These are phyloP conservation scores for Ormosia semicastrata DNA, from an alignment of 306 rosid species.

Conservation along the genomic window DNA sequence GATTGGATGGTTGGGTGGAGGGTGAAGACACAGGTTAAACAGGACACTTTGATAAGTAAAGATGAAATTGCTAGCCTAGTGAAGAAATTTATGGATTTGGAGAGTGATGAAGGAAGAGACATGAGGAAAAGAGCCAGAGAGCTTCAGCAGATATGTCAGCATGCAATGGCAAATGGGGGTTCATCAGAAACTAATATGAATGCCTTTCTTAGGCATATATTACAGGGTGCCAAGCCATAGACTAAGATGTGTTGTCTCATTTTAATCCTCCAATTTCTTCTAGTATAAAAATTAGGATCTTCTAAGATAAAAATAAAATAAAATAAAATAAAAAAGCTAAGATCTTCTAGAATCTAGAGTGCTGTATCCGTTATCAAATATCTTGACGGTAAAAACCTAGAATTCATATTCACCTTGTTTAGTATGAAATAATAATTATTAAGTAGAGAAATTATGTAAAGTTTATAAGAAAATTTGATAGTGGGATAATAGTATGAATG, in stretches of 20 bases:
- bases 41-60: slow-evolving; percentile 28
- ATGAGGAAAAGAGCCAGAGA: slow-evolving; percentile 42
- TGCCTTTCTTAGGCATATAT: slow-evolving; percentile 32
- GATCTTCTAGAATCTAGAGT: no score
- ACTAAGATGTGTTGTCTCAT: neutral
- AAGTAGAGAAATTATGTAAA: no score
- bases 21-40: slow-evolving; percentile 27
- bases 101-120: slow-evolving; percentile 29
- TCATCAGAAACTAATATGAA: slow-evolving; percentile 33
- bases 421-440: no score
- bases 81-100: slow-evolving; percentile 46
- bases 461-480: no score
- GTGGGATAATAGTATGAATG: no score
- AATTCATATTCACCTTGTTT: no score
- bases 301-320: no score
- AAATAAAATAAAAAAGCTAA: no score
- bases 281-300: neutral
- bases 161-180: slow-evolving; percentile 41
- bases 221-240: neutral
- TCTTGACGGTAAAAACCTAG: no score
- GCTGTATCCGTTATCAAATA: no score
- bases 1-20: slow-evolving; percentile 69
- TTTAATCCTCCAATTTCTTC: neutral
- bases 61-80: slow-evolving; percentile 44
- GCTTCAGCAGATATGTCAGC: slow-evolving; percentile 25